Base-by-base conservation (phyloP, 768 basidiomycete species). In the Hypsizygus marmoreus region DNA sequence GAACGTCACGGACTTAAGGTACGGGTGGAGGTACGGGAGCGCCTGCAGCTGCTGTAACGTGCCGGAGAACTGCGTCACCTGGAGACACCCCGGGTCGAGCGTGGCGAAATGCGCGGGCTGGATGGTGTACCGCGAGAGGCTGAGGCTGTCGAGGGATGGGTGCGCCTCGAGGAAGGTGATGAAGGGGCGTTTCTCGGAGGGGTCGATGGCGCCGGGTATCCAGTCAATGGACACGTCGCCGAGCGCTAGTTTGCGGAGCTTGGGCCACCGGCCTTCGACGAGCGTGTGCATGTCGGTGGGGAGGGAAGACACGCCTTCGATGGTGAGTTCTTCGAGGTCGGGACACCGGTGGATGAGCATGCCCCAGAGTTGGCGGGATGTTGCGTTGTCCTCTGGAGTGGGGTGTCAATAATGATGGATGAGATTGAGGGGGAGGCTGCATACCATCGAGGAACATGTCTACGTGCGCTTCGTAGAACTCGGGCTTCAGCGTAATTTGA, bases 141-240 rank as follows among this genome's bases (percentile, higher is more conserved):
- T 75, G 38, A 79, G 73, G 22, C 58, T 72, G 42, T 75, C 71
- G 0, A 91, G 64, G 23, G 58, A 56, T 16, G 75, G 71, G 55
- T 90, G 88, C 2, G 75, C 78, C 45, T 86, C 84, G 16, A 91
- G 75, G 61, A 90, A 91, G 4, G 71, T 53, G 49, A 83, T 71
- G 57, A 90, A 87, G 0, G 83, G 80, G 9, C 77, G 70, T 47
- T 80, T 80, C 35, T 73, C 67, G 1, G 69, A 67, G 10, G 69
- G 63, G 26, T 64, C 59, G n/a, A 65, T 29, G 11, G 66, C 47
- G 12, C 66, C 56, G 2, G 71, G 63, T 44, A 70, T 63, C 74
- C 80, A 80, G 56, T 83, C 81, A 36, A 86, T 70, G 8, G 80
- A 73, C 20, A 88, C 74, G 50, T 88, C 84, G 0, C 87, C 86